Base-by-base conservation (phyloP, 116 monocot species). In the Zostera marina region DNA sequence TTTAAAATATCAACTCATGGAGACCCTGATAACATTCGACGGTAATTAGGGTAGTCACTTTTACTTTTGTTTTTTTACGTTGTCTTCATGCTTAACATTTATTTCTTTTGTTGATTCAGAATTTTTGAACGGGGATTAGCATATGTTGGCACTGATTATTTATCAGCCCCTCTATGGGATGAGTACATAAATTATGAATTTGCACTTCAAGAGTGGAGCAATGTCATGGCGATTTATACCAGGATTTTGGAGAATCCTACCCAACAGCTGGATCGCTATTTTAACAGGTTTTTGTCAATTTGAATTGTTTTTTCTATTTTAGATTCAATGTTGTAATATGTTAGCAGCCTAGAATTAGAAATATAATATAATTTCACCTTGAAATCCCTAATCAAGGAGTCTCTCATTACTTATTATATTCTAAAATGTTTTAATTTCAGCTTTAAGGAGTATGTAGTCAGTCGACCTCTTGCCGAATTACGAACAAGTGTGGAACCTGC, bases 101-200 rank as follows among this genome's bases (percentile, higher is more conserved):
- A 32, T 19, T 22, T 71, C 66, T 61, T 58, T 42, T 58, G 51
- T 24, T 76, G 42, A 75, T 79, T 68, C 83, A 99, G 99, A 75
- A 64, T 99, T 8, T 99, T 99, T 77, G 99, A 99, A 60, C 74
- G 99, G 48, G 99, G 99, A 58, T 65, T 99, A 68, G 91, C 91
- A 54, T 99, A 91, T 77, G 99, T 99, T 62, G 99, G 99, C 43
- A 81, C 91, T 44, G 99, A 99, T 66, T 99, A 99, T 56, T 59
- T 79, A 21, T 99, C 99, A 23, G 75, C 71, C 61, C 77, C 77
- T 10, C 62, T 99, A 47, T 99, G 99, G 99, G 99, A 99, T 76
- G 91, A 91, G 63, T 99, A 91, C 68, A 91, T 99, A 62, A 83
- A 76, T 70, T 99, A 87, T 68, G 99, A 99, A 72, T 87, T 91